Percentiles rank a stretch among this genome's conserved stretches.
These are phyloP conservation scores for Neophaeococcomyces aloes DNA, from an alignment of 2,329 filamentous ascomycete species.

Conservation along the genomic window DNA sequence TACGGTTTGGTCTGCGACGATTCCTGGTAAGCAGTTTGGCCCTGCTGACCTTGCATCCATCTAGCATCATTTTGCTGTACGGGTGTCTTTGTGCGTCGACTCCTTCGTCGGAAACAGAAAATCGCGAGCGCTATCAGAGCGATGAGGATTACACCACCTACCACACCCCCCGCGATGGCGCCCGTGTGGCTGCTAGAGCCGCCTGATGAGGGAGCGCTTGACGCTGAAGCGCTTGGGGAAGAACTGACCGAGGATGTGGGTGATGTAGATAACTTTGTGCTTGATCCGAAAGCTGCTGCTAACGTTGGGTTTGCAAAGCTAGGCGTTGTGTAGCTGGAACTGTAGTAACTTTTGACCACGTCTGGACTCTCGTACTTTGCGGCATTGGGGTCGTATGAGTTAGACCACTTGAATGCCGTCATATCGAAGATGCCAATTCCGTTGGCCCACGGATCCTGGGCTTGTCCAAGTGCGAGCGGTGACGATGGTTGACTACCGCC, in stretches of 20 bases:
- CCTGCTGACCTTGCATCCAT: too few species aligned
- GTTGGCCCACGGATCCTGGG: background rate
- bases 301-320: background rate
- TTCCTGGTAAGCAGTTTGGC: too few species aligned
- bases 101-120: background rate
- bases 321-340: background rate
- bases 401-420: background rate
- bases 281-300: too few species aligned
- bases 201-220: background rate
- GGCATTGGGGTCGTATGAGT: background rate
- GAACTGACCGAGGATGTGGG: background rate
- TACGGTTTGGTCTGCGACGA: too few species aligned
- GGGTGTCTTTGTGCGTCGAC: too few species aligned
- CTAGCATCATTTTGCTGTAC: too few species aligned
- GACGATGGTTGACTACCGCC: constrained; percentile 25
- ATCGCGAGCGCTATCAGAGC: background rate
- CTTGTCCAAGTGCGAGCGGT: constrained; percentile 1
- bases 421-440: background rate
- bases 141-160: background rate
- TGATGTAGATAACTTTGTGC: background rate
- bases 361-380: background rate
- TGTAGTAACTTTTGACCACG: background rate
- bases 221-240: background rate
- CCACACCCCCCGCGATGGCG: background rate
- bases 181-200: background rate